phyloP scores from a whole-genome alignment of 805 yeast species.

The Candida gorgasii region DNA sequence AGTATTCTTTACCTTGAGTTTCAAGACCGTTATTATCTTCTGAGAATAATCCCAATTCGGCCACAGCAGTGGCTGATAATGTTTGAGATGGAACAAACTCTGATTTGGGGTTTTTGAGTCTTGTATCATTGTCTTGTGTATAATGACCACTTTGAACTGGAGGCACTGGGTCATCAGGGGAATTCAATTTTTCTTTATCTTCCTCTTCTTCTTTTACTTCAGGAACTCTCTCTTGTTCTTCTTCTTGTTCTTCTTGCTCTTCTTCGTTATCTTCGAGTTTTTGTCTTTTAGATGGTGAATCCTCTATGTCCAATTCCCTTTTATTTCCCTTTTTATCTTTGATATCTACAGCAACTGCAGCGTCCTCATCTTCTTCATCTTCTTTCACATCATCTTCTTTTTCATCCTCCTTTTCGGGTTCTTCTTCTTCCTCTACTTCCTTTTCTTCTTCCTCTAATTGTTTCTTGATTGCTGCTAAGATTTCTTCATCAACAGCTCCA shows the following conservation, averaged over 20 bases:
- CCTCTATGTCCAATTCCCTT: neutral
- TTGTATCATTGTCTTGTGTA: slow-evolving; percentile 57
- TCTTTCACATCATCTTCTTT: neutral
- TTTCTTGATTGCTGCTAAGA: slow-evolving; percentile 11
- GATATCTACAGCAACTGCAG: neutral
- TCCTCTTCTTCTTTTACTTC: slow-evolving; percentile 9
- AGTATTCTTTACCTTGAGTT: slow-evolving; percentile 69
- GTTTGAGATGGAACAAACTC: slow-evolving; percentile 74
- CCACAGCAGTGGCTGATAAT: slow-evolving; percentile 61
- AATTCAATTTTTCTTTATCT: slow-evolving; percentile 19
- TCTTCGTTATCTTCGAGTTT: neutral
- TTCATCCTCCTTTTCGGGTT: neutral
- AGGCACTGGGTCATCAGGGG: slow-evolving; percentile 39
- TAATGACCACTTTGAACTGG: slow-evolving; percentile 47
- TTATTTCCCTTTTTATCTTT: neutral
- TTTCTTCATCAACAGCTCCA: slow-evolving; percentile 27
- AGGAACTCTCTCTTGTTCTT: neutral
- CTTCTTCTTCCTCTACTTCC: slow-evolving; percentile 7
- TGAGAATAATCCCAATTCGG: slow-evolving; percentile 62
- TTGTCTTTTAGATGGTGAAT: neutral
- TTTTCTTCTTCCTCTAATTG: slow-evolving; percentile 12
- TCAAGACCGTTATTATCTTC: slow-evolving; percentile 61
- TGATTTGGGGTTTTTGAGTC: slow-evolving; percentile 68
- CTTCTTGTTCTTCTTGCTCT: neutral
- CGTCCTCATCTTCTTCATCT: neutral